Evolutionary conservation across 495 filamentous ascomycete species (phyloP), one percentile per base, ranked within the genome.

Genomic region (Cryomyces minteri): DNA sequence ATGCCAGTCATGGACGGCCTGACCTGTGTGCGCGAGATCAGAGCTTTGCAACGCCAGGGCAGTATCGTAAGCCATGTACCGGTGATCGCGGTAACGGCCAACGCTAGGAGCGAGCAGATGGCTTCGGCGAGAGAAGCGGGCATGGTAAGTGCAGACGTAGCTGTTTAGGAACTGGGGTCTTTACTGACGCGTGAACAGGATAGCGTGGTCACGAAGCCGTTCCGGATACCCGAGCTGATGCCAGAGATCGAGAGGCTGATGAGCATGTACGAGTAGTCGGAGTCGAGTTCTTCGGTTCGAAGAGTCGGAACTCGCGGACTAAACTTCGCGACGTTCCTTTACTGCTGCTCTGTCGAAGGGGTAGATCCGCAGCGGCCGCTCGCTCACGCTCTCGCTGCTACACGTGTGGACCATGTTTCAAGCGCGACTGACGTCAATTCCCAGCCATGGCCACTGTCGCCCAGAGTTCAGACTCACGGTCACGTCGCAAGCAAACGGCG

Each of bases 1-100:
- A 63, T 63, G 60, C 60, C 60, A 1, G 47, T 60, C 12, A 55
- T 61, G 51, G 48, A 60, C 44, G 60, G 60, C 34, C 51, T 58
- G 7, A 47, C 54, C 0, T 49, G 48, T 5, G 50, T 53, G 3
- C 37, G 31, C 1, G 40, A 47, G 44, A 60, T 63, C 7, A 46
- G 60, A 5, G 46, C 52, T 14, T 38, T 57, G 33, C 47, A 57
- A 38, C 6, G 28, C 2, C 39, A 48, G n/a, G 45, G 53, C 25
- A 47, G 43, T 28, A 30, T 58, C n/a, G 50, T 36, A n/a, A 46
- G 43, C 1, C 45, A 48, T 45, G 39, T 53, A 0, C 48, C 53
- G 4, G 52, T 61, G 14, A 47, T 63, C 30, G 60, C 49, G 9
- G 44, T 60, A 4, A 61, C 54, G 7, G 60, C 58, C 39, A 63